Evolutionary conservation across 2,329 filamentous ascomycete genomes (phyloP), one percentile per base, ranked within the genome.

Genomic region (Trichoderma atrobrunneum): DNA sequence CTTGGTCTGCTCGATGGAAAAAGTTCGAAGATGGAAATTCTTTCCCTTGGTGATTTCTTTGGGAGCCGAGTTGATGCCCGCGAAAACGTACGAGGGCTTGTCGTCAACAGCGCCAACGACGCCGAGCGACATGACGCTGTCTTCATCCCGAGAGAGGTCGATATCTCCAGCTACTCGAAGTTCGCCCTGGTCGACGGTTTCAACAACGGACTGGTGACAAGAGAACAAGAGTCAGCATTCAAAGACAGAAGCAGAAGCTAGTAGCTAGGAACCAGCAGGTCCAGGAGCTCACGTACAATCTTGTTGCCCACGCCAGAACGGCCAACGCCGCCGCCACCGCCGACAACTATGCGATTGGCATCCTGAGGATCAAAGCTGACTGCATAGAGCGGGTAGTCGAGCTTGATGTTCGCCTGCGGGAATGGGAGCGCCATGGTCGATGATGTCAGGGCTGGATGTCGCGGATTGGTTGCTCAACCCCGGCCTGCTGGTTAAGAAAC

Each of bases 331-430:
- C 95, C 95, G 74, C 95, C 95, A 67, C 95, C 95, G 73, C 92
- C 94, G 48, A 97, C 93, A 10, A 97, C 84, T 28, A 98, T 86
- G 74, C 91, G 90, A 74, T 88, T 88, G 73, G 91, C 87, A 83
- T 97, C 90, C 78, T 91, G 88, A 66, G 92, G 93, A 79, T 97
- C 94, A 81, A 97, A 98, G 79, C 94, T 94, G 80, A 94, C 92
- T 71, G 92, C 90, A 81, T 94, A 97, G 72, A 97, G 88, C 63
- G 95, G 95, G 81, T 95, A 98, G 72, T 90, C 89, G 75, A 97
- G 88, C 71, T 89, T 89, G 76, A 90, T 85, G 80, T 90, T 91
- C 73, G 91, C 87, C 73, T 82, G 81, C 70, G 83, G 81, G 74
- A 89, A 81, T 26, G 79, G 78, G 64, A 80, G 78, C 68, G 81